phyloP scores from a whole-genome alignment of 495 filamentous ascomycete species.

The Neurospora cerealis region DNA sequence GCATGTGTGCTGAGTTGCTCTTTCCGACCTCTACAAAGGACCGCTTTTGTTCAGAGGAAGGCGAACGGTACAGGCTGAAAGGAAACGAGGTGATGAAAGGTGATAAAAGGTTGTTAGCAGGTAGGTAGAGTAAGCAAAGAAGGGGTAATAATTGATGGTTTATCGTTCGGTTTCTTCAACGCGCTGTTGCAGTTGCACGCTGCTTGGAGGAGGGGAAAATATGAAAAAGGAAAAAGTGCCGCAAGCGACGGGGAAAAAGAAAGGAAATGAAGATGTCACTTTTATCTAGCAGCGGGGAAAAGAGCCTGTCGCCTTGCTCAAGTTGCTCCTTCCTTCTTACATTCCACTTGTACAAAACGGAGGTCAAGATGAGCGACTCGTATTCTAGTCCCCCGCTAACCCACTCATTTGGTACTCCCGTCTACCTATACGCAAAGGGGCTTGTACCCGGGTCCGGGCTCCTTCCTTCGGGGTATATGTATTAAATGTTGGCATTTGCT shows the following conservation, averaged over 20 bases:
- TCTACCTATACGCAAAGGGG: background rate
- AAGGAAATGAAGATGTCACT: too few relatives aligned
- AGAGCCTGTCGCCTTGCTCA: background rate
- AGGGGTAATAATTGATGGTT: background rate
- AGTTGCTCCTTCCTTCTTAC: too few relatives aligned
- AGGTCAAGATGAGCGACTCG: too few relatives aligned
- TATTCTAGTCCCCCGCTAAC: too few relatives aligned
- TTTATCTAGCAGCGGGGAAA: background rate
- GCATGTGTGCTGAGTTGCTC: background rate
- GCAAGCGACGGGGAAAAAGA: too few relatives aligned
- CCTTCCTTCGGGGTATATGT: background rate
- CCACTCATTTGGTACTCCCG: background rate
- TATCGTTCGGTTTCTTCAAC: background rate
- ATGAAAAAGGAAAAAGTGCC: background rate
- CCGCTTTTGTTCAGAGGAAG: background rate
- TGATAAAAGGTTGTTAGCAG: too few relatives aligned
- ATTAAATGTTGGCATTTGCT: too few relatives aligned
- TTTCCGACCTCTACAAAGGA: background rate
- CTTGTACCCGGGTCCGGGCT: too few relatives aligned
- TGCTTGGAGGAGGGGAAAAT: background rate
- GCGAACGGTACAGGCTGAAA: background rate
- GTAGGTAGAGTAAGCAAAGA: background rate
- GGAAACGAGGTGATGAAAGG: too few relatives aligned
- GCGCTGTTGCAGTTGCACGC: background rate
- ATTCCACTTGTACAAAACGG: background rate